Evolutionary conservation across 768 basidiomycete species (phyloP), one percentile per base, ranked within the genome.

Genomic region (Tephrocybe sp.): DNA sequence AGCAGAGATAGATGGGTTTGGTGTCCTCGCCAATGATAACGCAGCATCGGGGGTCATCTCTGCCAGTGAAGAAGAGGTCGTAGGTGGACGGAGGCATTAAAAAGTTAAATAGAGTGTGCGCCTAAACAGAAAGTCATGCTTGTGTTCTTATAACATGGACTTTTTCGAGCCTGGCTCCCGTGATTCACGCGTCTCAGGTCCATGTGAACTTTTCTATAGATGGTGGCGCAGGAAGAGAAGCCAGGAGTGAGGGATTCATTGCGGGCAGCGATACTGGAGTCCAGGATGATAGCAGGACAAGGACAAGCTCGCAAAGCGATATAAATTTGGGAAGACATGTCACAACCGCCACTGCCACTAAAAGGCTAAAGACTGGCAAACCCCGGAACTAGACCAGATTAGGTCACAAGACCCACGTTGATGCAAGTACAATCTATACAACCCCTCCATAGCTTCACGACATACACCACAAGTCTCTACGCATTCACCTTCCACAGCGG

Each of bases 401-500:
- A 56, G 59, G 65, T 50, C 45, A 48, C 26, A 50, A 56, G 49
- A 51, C 40, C 65, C 65, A 65, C 67, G 65, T 69, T 65, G 53
- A 65, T 65, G 63, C 41, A 56, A 57, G 37, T 55, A 49, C 33
- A 36, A 33, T 48, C 43, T 39, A 36, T 32, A 38, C 41, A 53
- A n/a, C n/a, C n/a, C n/a, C n/a, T n/a, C 50, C 50, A 53, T 48
- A 41, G 49, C 39, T 52, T 45, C 24, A 56, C 41, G 25, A 53
- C n/a, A 53, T 45, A 41, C 45, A 39, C 6, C 28, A 30, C 28
- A 48, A 18, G 21, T 7, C 67, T 75, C 66, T 83, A 93, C 39
- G 88, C 86, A 67, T 84, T 91, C 39, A 92, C 90, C 62, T 81
- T 85, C 74, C 82, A 90, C 62, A 93, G 78, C 48, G 88, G 89